Base-by-base conservation (phyloP, 2,329 filamentous ascomycete genomes). In the Cryphonectria parasitica region DNA sequence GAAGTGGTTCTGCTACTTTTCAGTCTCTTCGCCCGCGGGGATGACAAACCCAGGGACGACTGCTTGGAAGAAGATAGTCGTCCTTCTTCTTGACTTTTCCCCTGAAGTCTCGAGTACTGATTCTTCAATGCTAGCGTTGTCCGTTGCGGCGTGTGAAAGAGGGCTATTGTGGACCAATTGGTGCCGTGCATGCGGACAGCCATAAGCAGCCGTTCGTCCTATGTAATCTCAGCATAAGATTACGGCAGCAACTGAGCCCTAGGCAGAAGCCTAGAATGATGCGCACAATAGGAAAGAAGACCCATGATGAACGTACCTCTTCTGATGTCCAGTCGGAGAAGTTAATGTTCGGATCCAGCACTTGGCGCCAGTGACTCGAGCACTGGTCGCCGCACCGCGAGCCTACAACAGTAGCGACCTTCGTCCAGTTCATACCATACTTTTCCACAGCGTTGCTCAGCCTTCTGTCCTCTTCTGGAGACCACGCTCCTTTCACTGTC, bases 401-500 rank as follows among this genome's bases (percentile, higher is more conserved):
- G 8, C 28, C 31, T 1, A 66, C 64, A 8, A 25, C 64, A 3
- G 11, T 17, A 6, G 64, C 64, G 4, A 66, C 49, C 8, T 28
- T n/a, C 10, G 49, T 66, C 64, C 76, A 77, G 8, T 75, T 74
- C 7, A 74, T 65, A 6, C 76, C 76, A 66, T 76, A 73, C n/a
- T 71, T 67, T 15, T 74, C 73, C 22, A 77, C 72, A 1, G 76
- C 75, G 5, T 73, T 67, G 22, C 72, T 72, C 15, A 77, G 71
- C 60, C 67, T 73, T 49, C 75, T 70, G 60, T 77, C 76, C 36
- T 77, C 76, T 22, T 76, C 75, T 13, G 68, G 65, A 10, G 72
- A 74, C 76, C 76, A 77, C 0, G 74, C 74, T n/a, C 75, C 76
- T 68, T 76, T 77, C 1, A 74, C 72, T 3, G 28, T 58, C 5